Percentiles rank a stretch among this genome's conserved stretches.
Evolutionary conservation across 768 basidiomycete genomes (phyloP).

Genomic region (Gloeophyllum trabeum): DNA sequence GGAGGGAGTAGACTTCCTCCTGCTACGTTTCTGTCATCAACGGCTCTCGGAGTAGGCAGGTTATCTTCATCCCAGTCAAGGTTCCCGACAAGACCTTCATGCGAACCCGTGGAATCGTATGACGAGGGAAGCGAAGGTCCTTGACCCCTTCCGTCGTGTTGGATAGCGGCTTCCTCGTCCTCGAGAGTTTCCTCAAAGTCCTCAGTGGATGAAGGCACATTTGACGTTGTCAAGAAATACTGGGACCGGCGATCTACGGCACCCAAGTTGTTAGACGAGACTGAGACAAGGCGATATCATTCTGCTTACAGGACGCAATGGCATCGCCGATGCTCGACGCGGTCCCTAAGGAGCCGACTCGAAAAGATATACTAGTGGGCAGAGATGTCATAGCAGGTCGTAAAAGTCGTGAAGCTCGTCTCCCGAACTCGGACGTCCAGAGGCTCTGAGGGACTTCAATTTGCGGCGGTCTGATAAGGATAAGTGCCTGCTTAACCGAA

Average conservation of each 20-base stretch:
- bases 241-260: conserved; percentile 55
- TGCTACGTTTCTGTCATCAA: background rate
- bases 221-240: conserved; percentile 49
- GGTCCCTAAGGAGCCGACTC: conserved; percentile 26
- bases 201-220: conserved; percentile 38
- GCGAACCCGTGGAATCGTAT: background rate
- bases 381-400: conserved; percentile 8
- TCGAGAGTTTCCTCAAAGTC: conserved; percentile 23
- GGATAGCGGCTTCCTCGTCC: conserved; percentile 7
- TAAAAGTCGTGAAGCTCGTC: conserved; percentile 1
- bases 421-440: too few species aligned
- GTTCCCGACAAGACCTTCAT: conserved; percentile 11
- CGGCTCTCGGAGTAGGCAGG: background rate
- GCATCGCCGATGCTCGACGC: conserved; percentile 36
- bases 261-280: conserved; percentile 4
- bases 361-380: background rate
- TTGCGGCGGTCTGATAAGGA: too few species aligned
- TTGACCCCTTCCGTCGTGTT: conserved; percentile 1
- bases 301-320: conserved; percentile 44
- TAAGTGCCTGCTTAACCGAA: too few species aligned
- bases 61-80: conserved; percentile 12
- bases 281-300: background rate
- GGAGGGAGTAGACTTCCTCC: too few species aligned
- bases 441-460: too few species aligned
- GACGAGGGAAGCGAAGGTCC: background rate